Base-by-base conservation (phyloP, 805 yeast genomes). In the Saturnispora saitoi region DNA sequence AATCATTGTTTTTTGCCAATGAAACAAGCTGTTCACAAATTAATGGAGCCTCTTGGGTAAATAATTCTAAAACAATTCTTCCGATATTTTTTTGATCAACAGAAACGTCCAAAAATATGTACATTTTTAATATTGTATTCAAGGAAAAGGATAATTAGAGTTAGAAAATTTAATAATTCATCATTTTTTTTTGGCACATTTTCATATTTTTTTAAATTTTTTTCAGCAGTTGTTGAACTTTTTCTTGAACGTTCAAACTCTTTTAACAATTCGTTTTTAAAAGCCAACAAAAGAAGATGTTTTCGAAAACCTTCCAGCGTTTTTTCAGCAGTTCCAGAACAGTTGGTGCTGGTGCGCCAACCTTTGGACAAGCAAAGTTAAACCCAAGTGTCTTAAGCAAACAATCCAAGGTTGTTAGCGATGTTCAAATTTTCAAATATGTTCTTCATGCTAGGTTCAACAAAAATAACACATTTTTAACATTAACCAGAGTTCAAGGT, bases 391-490 rank as follows among this genome's bases (percentile, higher is more conserved):
- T 48, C 38, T 38, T 48, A 26, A 45, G 41, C 28, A 43, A 32
- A 12, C 41, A 45, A 32, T 28, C 53, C 43, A 54, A 56, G 43
- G 50, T 49, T 37, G 28, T 45, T 36, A 51, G 45, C 4, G 55
- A 60, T 24, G 55, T 58, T 51, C 59, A 61, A 44, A 56, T 60
- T 22, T 81, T 83, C 26, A 79, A 80, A 59, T 83, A 88, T 70
- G 80, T 85, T 47, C 64, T 91, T 48, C 86, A 86, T 66, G 87
- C 88, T 51, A 69, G 72, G 29, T 90, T 89, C 68, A 78, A 83
- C 48, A 81, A 80, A 61, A 91, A 90, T 70, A 90, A 90, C 70
- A 85, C 95, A 2, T 80, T 81, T 58, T 69, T 86, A 51, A 83
- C 96, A 10, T 73, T 87, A 47, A 77, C 85, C 14, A 82, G 85